Conservation (phyloP, 441 rosid species). For the Gossypium gossypioides region DNA sequence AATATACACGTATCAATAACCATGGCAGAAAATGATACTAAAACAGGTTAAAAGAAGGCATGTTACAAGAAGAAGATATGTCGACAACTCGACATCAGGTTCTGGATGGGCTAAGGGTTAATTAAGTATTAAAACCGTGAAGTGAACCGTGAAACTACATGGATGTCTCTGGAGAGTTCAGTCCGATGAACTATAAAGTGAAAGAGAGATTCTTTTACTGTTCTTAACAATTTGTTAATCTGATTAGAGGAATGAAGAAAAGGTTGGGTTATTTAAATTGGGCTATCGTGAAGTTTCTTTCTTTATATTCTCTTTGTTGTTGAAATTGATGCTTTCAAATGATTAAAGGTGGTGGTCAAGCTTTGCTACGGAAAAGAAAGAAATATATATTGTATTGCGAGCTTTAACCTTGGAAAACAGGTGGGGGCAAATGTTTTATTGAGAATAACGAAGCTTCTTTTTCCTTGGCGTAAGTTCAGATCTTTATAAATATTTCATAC, state of each 20-base stretch:
- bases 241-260: not conserved
- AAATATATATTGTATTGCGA: not conserved
- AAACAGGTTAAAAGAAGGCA: not conserved
- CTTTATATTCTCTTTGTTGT: not conserved
- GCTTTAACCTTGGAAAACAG: not conserved
- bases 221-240: not conserved
- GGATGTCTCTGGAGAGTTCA: not conserved
- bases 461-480: not conserved
- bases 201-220: not conserved
- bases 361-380: not conserved
- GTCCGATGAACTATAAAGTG: not conserved
- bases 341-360: not conserved
- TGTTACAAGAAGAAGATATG: not conserved
- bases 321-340: slow-evolving; percentile 4
- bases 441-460: not conserved
- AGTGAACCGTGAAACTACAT: not conserved
- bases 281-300: not conserved
- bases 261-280: not conserved
- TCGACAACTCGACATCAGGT: not conserved
- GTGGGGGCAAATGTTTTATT: not conserved
- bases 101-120: too few species aligned
- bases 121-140: not conserved
- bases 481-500: too few species aligned
- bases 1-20: not conserved
- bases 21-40: not conserved